Evolutionary conservation across 257 asterid genomes (phyloP).

Genomic region (Sherardia arvensis): DNA sequence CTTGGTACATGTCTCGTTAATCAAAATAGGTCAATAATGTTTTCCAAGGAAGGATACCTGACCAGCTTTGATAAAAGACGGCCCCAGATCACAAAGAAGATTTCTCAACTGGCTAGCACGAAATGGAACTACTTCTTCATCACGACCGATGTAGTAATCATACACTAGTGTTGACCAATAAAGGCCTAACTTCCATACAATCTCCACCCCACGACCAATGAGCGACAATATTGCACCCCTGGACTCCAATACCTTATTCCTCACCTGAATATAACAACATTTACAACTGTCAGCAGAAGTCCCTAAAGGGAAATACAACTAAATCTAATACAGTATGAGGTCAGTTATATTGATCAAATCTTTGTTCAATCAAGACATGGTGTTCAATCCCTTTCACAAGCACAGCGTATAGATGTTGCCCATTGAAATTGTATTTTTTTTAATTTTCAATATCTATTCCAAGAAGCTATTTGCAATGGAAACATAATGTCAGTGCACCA

Average conservation of each 20-base stretch:
- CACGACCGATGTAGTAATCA: conserved; percentile 84
- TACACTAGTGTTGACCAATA: conserved; percentile 82
- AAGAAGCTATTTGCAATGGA: not conserved
- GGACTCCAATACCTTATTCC: conserved; percentile 81
- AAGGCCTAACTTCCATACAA: conserved; percentile 89
- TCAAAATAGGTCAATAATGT: not conserved
- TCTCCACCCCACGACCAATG: conserved; percentile 84
- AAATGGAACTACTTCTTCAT: conserved; percentile 96
- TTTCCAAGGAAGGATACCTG: conserved; percentile 41
- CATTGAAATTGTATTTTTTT: not conserved
- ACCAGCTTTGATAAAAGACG: conserved; percentile 99
- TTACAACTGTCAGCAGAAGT: conserved; percentile 3
- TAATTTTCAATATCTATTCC: not conserved
- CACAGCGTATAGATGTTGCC: not conserved
- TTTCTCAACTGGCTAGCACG: conserved; percentile 96
- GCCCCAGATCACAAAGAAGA: conserved; percentile 91
- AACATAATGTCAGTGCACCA: not conserved
- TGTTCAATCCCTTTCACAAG: not conserved
- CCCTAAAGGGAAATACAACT: not conserved
- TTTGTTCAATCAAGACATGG: not conserved
- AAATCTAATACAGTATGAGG: too few species aligned
- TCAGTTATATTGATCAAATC: too few species aligned
- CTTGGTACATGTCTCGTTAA: not conserved
- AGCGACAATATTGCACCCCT: conserved; percentile 78
- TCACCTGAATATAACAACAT: conserved; percentile 39